phyloP scores from a whole-genome alignment of 164 flowering plant species.

The Tinospora cordifolia region DNA sequence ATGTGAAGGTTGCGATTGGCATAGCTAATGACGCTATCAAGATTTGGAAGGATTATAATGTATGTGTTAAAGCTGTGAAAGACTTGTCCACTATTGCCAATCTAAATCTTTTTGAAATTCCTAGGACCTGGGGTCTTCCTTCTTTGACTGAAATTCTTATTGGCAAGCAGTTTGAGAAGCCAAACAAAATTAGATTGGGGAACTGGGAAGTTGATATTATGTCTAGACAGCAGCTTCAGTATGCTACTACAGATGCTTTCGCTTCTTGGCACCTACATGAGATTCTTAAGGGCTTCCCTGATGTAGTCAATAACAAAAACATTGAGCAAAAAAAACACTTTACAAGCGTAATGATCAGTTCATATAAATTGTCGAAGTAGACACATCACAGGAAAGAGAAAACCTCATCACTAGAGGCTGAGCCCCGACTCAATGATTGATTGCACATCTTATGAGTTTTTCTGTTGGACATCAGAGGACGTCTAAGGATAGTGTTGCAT shows the following conservation, averaged over 20 bases:
- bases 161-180: conserved; percentile 60
- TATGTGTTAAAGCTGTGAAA: conserved; percentile 38
- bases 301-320: conserved; percentile 17
- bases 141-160: conserved; percentile 51
- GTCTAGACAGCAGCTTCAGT: conserved; percentile 50
- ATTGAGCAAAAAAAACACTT: conserved; percentile 12
- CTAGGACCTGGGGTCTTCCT: conserved; percentile 53
- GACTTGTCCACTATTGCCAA: conserved; percentile 71
- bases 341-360: neutral
- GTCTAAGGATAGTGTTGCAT: neutral
- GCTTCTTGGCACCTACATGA: conserved; percentile 67
- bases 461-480: neutral
- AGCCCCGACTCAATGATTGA: neutral
- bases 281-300: conserved; percentile 45
- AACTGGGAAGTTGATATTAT: conserved; percentile 63
- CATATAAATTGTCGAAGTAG: neutral
- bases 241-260: conserved; percentile 87
- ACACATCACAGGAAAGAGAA: neutral
- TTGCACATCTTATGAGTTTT: neutral
- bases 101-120: conserved; percentile 44
- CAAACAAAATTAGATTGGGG: conserved; percentile 47
- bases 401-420: neutral
- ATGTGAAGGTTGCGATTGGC: conserved; percentile 64
- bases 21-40: conserved; percentile 64
- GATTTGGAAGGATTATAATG: conserved; percentile 52